Base-by-base conservation (phyloP, 371 early-diverging fungal species). In the Cokeromyces recurvatus region DNA sequence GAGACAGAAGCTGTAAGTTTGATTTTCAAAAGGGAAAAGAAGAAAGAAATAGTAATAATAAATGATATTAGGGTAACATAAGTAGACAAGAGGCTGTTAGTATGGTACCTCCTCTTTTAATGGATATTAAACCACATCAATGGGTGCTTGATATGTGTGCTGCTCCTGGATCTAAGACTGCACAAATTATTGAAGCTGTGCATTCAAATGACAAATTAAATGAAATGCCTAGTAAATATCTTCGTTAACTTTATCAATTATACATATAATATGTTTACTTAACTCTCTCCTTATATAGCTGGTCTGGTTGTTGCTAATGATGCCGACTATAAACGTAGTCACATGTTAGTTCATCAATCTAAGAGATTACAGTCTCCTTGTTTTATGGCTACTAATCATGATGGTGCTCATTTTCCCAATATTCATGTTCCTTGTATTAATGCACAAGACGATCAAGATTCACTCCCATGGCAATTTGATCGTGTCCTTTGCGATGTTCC, bases 221-320 rank as follows among this genome's bases (percentile, higher is more conserved):
- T 37, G 81, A 71, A 37, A 71, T 81, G 38, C 85, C 87, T 45
- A 48, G 86, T 84, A 71, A 51, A 64, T 11, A 29, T 29, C n/a
- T n/a, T n/a, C n/a, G n/a, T n/a, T n/a, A n/a, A n/a, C n/a, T n/a
- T n/a, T n/a, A n/a, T n/a, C n/a, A n/a, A n/a, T 38, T 4, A 14
- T 50, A 29, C 34, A 37, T 27, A 24, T 10, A 25, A 2, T 38
- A 15, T 2, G n/a, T n/a, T n/a, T n/a, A n/a, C n/a, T n/a, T n/a
- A n/a, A n/a, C n/a, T n/a, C n/a, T n/a, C n/a, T n/a, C n/a, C n/a
- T n/a, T n/a, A n/a, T 37, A 25, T 68, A 61, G 78, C 68, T 25
- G 97, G 98, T n/a, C 59, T 98, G 19, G 86, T 99, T n/a, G 79
- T 99, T 40, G 98, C 98, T 25, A 99, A 99, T 68, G 99, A 99